These are phyloP conservation scores for Fusarium citri DNA, from an alignment of 2,329 filamentous ascomycete species.

Conservation along the genomic window DNA sequence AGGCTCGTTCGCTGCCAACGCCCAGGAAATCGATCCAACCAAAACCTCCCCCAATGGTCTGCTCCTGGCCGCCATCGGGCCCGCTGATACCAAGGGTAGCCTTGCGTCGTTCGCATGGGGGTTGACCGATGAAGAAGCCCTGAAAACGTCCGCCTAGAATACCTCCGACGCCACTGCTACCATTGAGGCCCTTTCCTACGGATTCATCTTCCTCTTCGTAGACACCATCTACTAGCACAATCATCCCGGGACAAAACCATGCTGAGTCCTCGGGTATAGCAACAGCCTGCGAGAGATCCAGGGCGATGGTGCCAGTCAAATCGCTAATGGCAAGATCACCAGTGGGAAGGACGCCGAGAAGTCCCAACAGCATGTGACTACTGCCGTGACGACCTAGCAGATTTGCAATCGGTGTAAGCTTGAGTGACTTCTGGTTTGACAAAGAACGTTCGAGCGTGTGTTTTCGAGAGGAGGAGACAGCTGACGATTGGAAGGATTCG, in stretches of 20 bases:
- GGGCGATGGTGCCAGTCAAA: slow-evolving; percentile 84
- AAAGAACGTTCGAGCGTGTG: slow-evolving; percentile 68
- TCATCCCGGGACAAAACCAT: slow-evolving; percentile 96
- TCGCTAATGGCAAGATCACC: slow-evolving; percentile 87
- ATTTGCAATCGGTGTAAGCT: slow-evolving; percentile 86
- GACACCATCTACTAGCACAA: slow-evolving; percentile 93
- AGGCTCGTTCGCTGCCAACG: slow-evolving; percentile 87
- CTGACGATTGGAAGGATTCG: slow-evolving; percentile 88
- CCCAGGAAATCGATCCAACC: slow-evolving; percentile 98
- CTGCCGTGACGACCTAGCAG: slow-evolving; percentile 82
- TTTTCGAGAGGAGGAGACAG: slow-evolving; percentile 71
- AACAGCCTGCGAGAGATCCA: slow-evolving; percentile 84
- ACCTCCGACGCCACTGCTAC: slow-evolving; percentile 85
- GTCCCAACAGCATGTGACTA: slow-evolving; percentile 86
- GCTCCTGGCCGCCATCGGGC: slow-evolving; percentile 66
- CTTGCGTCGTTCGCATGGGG: slow-evolving; percentile 87
- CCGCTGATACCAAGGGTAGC: slow-evolving; percentile 79
- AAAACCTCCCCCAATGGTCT: slow-evolving; percentile 82
- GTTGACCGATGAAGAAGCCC: slow-evolving; percentile 89
- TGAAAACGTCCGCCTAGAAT: slow-evolving; percentile 93
- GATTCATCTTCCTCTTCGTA: slow-evolving; percentile 92
- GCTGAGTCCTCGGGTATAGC: slow-evolving; percentile 86
- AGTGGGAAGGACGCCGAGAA: slow-evolving; percentile 83
- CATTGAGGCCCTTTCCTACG: slow-evolving; percentile 75
- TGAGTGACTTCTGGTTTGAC: slow-evolving; percentile 78